These are phyloP conservation scores for Capsella bursapastoris DNA, from an alignment of 345 rosid genomes.

Conservation along the genomic window DNA sequence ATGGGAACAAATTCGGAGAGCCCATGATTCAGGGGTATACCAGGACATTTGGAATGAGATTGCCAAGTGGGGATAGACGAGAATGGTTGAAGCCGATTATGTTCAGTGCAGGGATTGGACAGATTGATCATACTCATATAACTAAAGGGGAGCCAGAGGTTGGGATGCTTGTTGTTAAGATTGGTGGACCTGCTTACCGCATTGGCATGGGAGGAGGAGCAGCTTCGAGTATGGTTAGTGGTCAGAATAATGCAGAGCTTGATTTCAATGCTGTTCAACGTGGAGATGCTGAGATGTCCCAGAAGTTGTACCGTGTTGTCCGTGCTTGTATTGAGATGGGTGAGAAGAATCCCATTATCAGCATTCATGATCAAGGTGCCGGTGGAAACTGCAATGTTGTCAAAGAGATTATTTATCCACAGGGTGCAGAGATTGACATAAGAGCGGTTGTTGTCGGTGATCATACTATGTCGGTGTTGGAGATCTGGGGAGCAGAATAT, in stretches of 20 bases:
- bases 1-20: slow-evolving; percentile 95
- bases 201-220: slow-evolving; percentile 99
- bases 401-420: slow-evolving; percentile 91
- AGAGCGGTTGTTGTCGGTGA: slow-evolving; percentile 86
- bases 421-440: slow-evolving; percentile 89
- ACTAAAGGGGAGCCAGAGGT: slow-evolving; percentile 83
- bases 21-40: slow-evolving; percentile 94
- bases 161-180: slow-evolving; percentile 93
- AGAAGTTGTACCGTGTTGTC: slow-evolving; percentile 84
- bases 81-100: slow-evolving; percentile 99
- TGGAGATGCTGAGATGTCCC: slow-evolving; percentile 99
- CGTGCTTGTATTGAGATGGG: slow-evolving; percentile 96
- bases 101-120: slow-evolving; percentile 96
- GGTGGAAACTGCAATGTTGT: slow-evolving; percentile 98
- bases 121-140: slow-evolving; percentile 86
- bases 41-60: slow-evolving; percentile 91
- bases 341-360: slow-evolving; percentile 84
- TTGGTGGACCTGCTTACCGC: slow-evolving; percentile 97
- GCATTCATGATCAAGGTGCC: slow-evolving; percentile 98
- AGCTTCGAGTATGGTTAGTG: slow-evolving; percentile 98
- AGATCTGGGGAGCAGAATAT: slow-evolving; percentile 99
- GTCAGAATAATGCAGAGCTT: slow-evolving; percentile 95
- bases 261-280: slow-evolving; percentile 98
- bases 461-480: slow-evolving; percentile 91
- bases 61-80: slow-evolving; percentile 89